Evolutionary conservation across 1,284 basidiomycete species (phyloP), one percentile per base, ranked within the genome.

Genomic region (Boletus albobrunnescens): DNA sequence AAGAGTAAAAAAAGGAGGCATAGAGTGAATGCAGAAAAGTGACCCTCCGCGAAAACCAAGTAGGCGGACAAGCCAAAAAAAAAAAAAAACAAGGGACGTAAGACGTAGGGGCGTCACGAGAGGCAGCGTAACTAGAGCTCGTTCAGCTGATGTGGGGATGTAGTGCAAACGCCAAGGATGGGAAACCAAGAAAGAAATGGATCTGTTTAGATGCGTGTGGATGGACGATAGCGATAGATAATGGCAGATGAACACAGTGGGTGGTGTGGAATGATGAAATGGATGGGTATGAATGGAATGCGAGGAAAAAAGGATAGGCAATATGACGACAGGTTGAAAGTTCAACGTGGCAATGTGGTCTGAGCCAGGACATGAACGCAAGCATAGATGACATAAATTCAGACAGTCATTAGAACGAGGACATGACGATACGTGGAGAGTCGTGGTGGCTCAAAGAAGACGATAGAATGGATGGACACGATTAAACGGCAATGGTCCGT

Each of bases 181-280:
- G 26, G 4, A 32, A 26, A 43, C 30, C 31, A 33, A 33, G 31
- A 33, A 16, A 17, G 17, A 33, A n/a, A 33, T 33, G 16, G 8
- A 4, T 11, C 10, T 33, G 9, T 30, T 16, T 16, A 33, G 31
- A 60, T 63, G 52, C 46, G 10, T 32, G 35, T 42, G 41, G 49
- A 41, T 62, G 46, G 61, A 51, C 47, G 53, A 63, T 61, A 68
- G 55, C 51, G 49, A 68, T 65, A 69, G 54, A 69, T 68, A 64
- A 55, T 50, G 55, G 59, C 44, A 47, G 47, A 44, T 51, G 43
- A 47, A 52, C 49, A 45, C 41, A 44, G 47, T 53, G 36, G 27
- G 51, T 47, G 11, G 47, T 50, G 46, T 47, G 32, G 32, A 50
- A 56, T 55, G 53, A 44, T 13, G 13, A 59, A 22, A 41, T 57